Conservation (phyloP, 2,329 filamentous ascomycete genomes). For the Fusarium tanahbumbuense region DNA sequence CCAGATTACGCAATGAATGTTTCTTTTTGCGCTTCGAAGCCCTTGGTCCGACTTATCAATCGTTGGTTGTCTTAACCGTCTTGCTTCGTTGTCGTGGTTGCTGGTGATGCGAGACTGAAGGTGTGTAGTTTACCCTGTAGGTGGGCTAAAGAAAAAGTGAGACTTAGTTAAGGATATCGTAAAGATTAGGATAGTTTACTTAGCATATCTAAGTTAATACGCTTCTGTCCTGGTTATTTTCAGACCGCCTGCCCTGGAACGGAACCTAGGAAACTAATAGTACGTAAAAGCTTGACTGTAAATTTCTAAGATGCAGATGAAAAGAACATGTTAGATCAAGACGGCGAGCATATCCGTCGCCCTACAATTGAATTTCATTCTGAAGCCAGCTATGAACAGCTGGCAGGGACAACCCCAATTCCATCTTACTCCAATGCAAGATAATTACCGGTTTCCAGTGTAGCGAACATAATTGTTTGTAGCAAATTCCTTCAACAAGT, state of each 20-base stretch:
- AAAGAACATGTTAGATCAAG: background rate
- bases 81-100: background rate
- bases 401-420: background rate
- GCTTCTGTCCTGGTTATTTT: background rate
- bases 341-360: background rate
- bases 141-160: too few species aligned
- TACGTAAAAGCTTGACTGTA: background rate
- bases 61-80: background rate
- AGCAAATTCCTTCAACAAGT: background rate
- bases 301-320: background rate
- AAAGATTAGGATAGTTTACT: background rate
- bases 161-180: too few species aligned
- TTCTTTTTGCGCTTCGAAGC: background rate
- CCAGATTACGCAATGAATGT: conserved; percentile 37
- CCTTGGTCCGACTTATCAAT: background rate
- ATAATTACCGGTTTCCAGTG: background rate
- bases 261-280: too few species aligned
- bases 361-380: background rate
- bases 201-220: too few species aligned
- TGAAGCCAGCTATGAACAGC: background rate
- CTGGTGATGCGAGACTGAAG: background rate
- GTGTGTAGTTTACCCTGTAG: background rate
- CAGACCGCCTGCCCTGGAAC: too few species aligned
- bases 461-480: background rate
- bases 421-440: background rate